Percentiles rank a stretch among this genome's conserved stretches.
phyloP scores from a whole-genome alignment of 768 basidiomycete genomes.

The Phylloporus rhodoxanthus region DNA sequence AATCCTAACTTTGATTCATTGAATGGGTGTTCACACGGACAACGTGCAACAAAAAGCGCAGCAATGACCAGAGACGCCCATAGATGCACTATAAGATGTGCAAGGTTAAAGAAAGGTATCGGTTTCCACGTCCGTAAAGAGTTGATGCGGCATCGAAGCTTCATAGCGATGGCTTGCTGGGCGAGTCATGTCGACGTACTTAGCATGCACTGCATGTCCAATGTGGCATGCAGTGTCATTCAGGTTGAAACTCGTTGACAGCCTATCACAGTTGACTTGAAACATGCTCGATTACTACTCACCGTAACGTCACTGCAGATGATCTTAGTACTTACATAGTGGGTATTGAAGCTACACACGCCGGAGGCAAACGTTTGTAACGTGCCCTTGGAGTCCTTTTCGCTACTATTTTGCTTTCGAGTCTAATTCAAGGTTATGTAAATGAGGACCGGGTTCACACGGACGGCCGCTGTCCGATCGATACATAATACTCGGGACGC shows the following conservation, averaged over 20 bases:
- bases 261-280: neutral
- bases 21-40: neutral
- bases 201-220: neutral
- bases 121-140: neutral
- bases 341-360: neutral
- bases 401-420: neutral
- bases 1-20: no score
- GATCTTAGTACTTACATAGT: neutral
- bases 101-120: no score
- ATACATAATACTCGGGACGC: neutral
- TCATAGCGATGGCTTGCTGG: no score
- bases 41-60: no score
- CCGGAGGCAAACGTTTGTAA: neutral
- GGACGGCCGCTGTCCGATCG: neutral
- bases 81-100: no score
- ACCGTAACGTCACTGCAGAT: neutral
- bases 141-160: neutral
- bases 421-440: neutral
- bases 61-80: neutral
- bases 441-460: neutral
- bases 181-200: no score
- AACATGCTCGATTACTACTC: neutral
- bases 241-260: neutral
- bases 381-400: neutral
- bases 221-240: neutral